Base-by-base conservation (phyloP, 305 asterid species). In the Striga hermonthica region DNA sequence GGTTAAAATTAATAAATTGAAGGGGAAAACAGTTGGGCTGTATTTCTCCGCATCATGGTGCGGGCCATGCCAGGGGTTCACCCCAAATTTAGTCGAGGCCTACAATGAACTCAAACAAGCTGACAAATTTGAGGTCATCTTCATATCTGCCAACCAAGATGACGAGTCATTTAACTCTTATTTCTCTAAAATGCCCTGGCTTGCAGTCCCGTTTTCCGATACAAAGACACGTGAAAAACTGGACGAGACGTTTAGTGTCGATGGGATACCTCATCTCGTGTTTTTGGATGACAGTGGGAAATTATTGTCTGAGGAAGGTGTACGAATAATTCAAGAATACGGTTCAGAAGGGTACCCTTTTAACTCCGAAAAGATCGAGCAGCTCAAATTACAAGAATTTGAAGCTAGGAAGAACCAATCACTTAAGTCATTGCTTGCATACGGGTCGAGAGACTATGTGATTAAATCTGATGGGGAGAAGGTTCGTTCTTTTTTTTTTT, bases 41-140 rank as follows among this genome's bases (percentile, higher is more conserved):
- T 92, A 92, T 72, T 92, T 92, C 83, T 89, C 98, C 3, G 97
- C 96, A 52, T 86, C 98, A 38, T 92, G 96, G 97, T 92, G 98
- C 50, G 96, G 96, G 15, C 96, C 97, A 0, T 92, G 98, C 78
- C 91, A 57, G 14, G 75, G 73, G 0, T 89, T 89, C 72, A 89
- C 98, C 41, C 97, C 96, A 0, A 76, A 45, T 1, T 78, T 89
- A 71, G 81, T 79, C 12, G 90, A 86, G 70, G 86, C 70, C 62
- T 92, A 89, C 81, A 78, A 80, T 50, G 86, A 82, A 52, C 84
- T 89, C 76, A 73, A 57, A 44, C 69, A 89, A 3, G 71, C 48
- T 52, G 75, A 76, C 67, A 74, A 79, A 40, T 79, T 92, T 58
- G 98, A 89, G 83, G 61, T 86, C 43, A 88, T 92, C n/a, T 89